phyloP scores from a whole-genome alignment of 805 yeast genomes.

The Candida quercuum region DNA sequence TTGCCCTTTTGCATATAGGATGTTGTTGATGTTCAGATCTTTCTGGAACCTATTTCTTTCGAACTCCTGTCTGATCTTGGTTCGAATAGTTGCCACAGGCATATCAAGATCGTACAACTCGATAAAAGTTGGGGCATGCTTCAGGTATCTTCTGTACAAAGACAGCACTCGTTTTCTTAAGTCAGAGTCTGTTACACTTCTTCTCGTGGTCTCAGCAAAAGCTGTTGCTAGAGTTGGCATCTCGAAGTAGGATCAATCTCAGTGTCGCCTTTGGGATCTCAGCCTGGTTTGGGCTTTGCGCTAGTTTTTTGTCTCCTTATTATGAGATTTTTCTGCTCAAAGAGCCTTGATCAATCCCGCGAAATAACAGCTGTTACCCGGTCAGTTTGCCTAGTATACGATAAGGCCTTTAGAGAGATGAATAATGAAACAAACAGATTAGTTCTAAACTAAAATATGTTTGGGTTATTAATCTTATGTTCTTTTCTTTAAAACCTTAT shows the following conservation, averaged over 20 bases:
- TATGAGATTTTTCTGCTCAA: too few relatives aligned
- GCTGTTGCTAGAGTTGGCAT: constrained; percentile 74
- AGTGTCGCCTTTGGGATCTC: too few relatives aligned
- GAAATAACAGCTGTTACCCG: too few relatives aligned
- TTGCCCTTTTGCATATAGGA: constrained; percentile 74
- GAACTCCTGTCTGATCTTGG: constrained; percentile 84
- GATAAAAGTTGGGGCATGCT: constrained; percentile 53
- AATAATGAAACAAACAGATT: too few relatives aligned
- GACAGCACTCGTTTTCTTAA: constrained; percentile 59
- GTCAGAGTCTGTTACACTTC: constrained; percentile 55
- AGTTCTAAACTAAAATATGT: too few relatives aligned
- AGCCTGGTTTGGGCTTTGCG: too few relatives aligned
- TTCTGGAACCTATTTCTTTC: constrained; percentile 76
- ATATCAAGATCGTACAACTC: constrained; percentile 68
- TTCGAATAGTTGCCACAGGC: constrained; percentile 73
- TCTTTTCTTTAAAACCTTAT: too few relatives aligned
- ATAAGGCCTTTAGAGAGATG: too few relatives aligned
- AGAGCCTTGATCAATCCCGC: too few relatives aligned
- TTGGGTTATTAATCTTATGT: too few relatives aligned
- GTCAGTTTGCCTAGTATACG: too few relatives aligned
- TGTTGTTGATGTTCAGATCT: constrained; percentile 60
- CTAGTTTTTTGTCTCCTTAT: too few relatives aligned
- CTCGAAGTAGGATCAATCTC: not conserved
- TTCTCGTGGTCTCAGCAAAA: constrained; percentile 75
- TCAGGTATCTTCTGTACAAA: constrained; percentile 67